Percentiles rank a stretch among this genome's conserved stretches.
Evolutionary conservation across 1,284 basidiomycete genomes (phyloP).

Genomic region (Tilletia walkeri): DNA sequence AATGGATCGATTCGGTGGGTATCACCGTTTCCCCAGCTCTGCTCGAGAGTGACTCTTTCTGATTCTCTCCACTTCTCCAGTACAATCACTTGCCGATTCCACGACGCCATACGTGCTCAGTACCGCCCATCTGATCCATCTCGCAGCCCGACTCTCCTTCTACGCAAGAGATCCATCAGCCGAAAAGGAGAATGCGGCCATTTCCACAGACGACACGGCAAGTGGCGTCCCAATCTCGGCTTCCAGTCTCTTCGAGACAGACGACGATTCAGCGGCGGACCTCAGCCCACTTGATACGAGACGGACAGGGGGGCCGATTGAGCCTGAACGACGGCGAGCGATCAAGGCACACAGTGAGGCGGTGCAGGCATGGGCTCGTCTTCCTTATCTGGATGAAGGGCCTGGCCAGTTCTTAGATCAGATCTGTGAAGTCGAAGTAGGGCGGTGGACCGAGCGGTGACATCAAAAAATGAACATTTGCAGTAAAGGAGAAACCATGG

Average conservation of each 20-base stretch:
- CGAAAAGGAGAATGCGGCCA: neutral
- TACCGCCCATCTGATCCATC: constrained; percentile 17
- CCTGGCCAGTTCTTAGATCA: constrained; percentile 35
- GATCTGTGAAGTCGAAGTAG: constrained; percentile 46
- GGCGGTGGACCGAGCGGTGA: constrained; percentile 34
- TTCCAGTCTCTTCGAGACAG: neutral
- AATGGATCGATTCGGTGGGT: constrained; percentile 41
- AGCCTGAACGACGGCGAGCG: neutral
- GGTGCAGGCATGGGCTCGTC: constrained; percentile 25
- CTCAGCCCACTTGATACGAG: neutral
- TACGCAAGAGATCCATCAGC: neutral
- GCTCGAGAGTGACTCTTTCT: neutral
- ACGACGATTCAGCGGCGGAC: constrained; percentile 1
- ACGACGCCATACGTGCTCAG: constrained; percentile 22
- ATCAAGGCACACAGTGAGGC: constrained; percentile 3
- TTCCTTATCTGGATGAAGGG: constrained; percentile 33
- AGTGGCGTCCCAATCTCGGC: neutral
- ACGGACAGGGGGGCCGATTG: neutral
- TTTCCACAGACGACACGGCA: too few species aligned
- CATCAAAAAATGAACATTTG: neutral
- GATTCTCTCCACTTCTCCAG: constrained; percentile 12
- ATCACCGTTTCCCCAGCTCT: too few species aligned
- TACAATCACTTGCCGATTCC: neutral
- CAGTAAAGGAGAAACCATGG: neutral
- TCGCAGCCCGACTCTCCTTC: constrained; percentile 18